Evolutionary conservation across 805 yeast species (phyloP).

Genomic region (Starmerella floricola): DNA sequence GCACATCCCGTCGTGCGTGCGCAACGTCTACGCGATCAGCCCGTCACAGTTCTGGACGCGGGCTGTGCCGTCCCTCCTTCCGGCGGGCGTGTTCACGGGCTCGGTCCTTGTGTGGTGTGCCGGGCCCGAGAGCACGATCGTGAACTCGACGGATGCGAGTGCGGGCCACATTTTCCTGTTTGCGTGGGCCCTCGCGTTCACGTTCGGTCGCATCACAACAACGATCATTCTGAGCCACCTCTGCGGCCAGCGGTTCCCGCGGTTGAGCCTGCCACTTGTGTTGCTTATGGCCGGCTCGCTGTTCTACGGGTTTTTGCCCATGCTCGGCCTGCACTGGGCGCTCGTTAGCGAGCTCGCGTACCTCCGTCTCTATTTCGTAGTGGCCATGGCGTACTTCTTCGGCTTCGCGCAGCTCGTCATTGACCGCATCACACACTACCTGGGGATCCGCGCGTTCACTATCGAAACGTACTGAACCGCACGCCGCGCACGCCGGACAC

Average conservation of each 20-base stretch:
- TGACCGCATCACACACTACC: constrained; percentile 64
- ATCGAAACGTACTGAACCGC: constrained; percentile 29
- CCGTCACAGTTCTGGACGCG: constrained; percentile 32
- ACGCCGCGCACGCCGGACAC: too few species aligned
- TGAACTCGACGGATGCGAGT: constrained; percentile 17
- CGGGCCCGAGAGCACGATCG: constrained; percentile 38
- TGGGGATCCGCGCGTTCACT: constrained; percentile 75
- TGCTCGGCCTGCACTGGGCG: constrained; percentile 32
- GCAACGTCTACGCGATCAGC: constrained; percentile 32
- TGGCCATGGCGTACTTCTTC: constrained; percentile 55
- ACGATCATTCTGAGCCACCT: constrained; percentile 65
- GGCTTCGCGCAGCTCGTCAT: constrained; percentile 59
- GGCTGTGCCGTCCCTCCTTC: constrained; percentile 37
- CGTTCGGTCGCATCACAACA: constrained; percentile 67
- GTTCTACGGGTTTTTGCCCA: constrained; percentile 38
- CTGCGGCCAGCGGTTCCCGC: constrained; percentile 71
- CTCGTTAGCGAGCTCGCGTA: constrained; percentile 29
- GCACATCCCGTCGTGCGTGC: constrained; percentile 56
- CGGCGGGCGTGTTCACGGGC: constrained; percentile 48
- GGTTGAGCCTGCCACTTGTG: constrained; percentile 53
- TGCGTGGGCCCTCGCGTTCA: constrained; percentile 68
- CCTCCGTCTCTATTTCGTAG: constrained; percentile 47
- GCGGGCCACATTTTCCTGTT: constrained; percentile 49
- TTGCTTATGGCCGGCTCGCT: constrained; percentile 29
- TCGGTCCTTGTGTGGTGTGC: constrained; percentile 37